Evolutionary conservation across 106 monocot species (phyloP), one percentile per base, ranked within the genome.

Genomic region (Apostasia shenzhenica): DNA sequence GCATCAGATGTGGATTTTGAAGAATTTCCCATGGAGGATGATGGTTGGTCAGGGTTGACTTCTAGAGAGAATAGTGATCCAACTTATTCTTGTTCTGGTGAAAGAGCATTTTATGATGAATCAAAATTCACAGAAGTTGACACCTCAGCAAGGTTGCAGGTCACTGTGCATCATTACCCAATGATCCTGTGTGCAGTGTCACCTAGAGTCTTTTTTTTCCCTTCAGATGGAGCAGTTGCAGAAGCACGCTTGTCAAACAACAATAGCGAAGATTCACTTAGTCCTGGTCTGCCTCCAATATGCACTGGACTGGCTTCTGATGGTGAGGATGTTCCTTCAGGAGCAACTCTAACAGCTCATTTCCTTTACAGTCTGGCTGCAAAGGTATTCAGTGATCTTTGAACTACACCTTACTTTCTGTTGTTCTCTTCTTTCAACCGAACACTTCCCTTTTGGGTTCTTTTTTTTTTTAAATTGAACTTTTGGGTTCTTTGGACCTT

Each of bases 161-260:
- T 90, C 37, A 76, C 84, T 70, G 99, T 99, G 57, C 67, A 64
- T 71, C 99, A 99, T 66, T 90, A 88, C 52, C 99, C 93, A 26
- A 85, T 92, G 87, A 55, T 93, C 47, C 63, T 92, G 38, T 99
- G 90, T 60, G 77, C 99, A 57, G 66, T 99, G 70, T 99, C 93
- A 50, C 78, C 83, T 41, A 78, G 87, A 72, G 76, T 80, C 26
- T 99, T 99, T 78, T 73, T 99, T 67, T 80, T 99, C 53, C 99
- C 99, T 46, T 93, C 90, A 60, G 87, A 90, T 79, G 83, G 87
- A 47, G 78, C 81, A 65, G 67, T 93, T 75, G 83, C 90, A 61
- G 93, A 93, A 77, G 89, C 90, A 63, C 68, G 70, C 26, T 72
- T 99, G 65, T 93, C 93, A 58, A 80, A 79, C 74, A 78, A 79